Evolutionary conservation across 1,284 basidiomycete species (phyloP), one percentile per base, ranked within the genome.

Genomic region (Heterobasidion annosum): DNA sequence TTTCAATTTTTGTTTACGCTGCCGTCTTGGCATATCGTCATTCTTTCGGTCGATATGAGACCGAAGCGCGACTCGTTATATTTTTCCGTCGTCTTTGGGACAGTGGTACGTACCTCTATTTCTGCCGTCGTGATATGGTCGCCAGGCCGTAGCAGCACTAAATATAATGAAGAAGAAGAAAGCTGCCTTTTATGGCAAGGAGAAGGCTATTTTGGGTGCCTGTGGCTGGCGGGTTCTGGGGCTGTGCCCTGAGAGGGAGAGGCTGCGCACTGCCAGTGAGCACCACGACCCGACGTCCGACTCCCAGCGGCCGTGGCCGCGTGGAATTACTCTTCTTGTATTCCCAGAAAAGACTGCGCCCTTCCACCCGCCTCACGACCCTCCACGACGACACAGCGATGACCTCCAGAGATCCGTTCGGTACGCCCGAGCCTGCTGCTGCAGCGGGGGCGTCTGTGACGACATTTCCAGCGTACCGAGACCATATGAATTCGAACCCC

Each of bases 391-490:
- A n/a, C 42, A 34, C 34, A 45, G n/a, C 13, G 34, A 52, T 54
- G 50, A 7, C 54, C 35, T 33, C 51, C 32, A 50, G 54, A 42
- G 52, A 59, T 15, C 59, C 59, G 1, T 60, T 59, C 45, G 16
- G 40, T 8, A 57, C 59, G 0, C 59, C 59, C 8, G 53, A 55
- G 40, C 47, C 55, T 1, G 40, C 46, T 57, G 51, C 18, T 48
- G 34, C 5, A 42, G 56, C 42, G 15, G 3, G 1, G 45, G 25
- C 25, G 25, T 25, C 25, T 25, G 25, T 25, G n/a, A 40, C 37
- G n/a, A 12, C 37, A 10, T 40, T 40, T 10, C n/a, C 37, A 12
- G 12, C 37, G 12, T 40, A 40, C 37, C 37, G 37, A 8, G 50
- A 43, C 37, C 37, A 15, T 1, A 9, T 2, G 0, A 51, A 50